A percentile compares a stretch with the other conserved stretches of the same genome.
These are phyloP conservation scores for Fibroporia radiculosa DNA, from an alignment of 768 basidiomycete species.

Conservation along the genomic window DNA sequence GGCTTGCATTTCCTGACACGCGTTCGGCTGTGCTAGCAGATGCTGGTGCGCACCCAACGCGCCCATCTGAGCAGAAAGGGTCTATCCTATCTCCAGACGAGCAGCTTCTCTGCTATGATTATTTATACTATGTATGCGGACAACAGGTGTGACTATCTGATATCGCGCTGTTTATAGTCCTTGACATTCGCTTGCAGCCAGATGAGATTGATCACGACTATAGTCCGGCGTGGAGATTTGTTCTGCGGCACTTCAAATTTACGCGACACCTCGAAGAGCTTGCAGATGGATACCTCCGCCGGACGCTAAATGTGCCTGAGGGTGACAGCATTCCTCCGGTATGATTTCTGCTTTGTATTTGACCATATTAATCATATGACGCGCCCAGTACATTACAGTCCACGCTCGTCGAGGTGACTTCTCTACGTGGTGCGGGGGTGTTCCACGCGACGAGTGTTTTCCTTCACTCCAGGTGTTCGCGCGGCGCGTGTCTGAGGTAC, in stretches of 20 bases:
- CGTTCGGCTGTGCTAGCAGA: constrained; percentile 13
- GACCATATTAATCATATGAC: not conserved
- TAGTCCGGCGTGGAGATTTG: constrained; percentile 27
- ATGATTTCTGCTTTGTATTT: not conserved
- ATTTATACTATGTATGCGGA: constrained; percentile 27
- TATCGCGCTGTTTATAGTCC: not conserved
- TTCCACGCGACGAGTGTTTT: constrained; percentile 24
- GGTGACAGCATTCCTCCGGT: constrained; percentile 23
- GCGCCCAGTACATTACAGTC: constrained; percentile 23
- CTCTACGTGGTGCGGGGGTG: constrained; percentile 22
- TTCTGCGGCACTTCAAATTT: constrained; percentile 26
- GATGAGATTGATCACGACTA: constrained; percentile 22
- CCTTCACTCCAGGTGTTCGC: constrained; percentile 25
- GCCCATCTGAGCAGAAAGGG: constrained; percentile 13
- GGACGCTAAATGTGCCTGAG: constrained; percentile 15
- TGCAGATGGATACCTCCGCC: constrained; percentile 21
- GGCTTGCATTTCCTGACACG: constrained; percentile 21
- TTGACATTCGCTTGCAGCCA: constrained; percentile 19
- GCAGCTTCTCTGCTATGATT: constrained; percentile 30
- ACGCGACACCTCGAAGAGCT: constrained; percentile 17
- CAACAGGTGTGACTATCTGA: constrained; percentile 13
- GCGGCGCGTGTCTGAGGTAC: constrained; percentile 25
- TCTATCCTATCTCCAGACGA: constrained; percentile 24
- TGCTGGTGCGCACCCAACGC: constrained; percentile 11
- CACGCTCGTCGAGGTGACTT: constrained; percentile 29